Conservation (phyloP, 2,329 filamentous ascomycete species). For the Diaporthe destruens region DNA sequence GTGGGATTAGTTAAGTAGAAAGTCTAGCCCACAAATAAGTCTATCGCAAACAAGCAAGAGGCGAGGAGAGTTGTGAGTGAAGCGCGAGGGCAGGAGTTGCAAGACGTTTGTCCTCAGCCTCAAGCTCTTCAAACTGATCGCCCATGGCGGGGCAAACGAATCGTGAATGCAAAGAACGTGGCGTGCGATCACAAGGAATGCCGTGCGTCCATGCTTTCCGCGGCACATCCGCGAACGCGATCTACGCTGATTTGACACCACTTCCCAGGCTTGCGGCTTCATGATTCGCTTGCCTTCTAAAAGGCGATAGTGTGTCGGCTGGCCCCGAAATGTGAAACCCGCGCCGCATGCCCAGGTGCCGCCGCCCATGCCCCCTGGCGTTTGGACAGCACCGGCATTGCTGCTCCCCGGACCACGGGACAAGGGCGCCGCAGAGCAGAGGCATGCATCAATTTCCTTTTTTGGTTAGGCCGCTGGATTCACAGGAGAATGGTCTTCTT, state of each 20-base stretch:
- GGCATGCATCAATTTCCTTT: constrained; percentile 22
- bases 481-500: neutral
- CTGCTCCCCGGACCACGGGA: constrained; percentile 2
- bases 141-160: neutral
- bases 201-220: neutral
- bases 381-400: neutral
- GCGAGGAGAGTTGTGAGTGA: too few species aligned
- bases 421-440: neutral
- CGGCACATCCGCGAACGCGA: constrained; percentile 10
- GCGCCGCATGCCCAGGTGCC: constrained; percentile 7
- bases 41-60: neutral
- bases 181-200: neutral
- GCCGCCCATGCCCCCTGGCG: constrained; percentile 4
- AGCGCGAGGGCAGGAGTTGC: neutral
- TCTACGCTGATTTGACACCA: constrained; percentile 17
- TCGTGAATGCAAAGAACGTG: neutral
- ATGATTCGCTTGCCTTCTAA: constrained; percentile 5
- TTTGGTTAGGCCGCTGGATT: neutral
- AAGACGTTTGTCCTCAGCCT: neutral
- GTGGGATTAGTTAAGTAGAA: neutral
- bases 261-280: neutral
- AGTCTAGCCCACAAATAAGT: neutral
- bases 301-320: neutral
- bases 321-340: constrained; percentile 31
- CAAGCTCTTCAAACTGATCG: neutral